These are phyloP conservation scores for Alternaria incomplexa DNA, from an alignment of 2,329 filamentous ascomycete species.

Conservation along the genomic window DNA sequence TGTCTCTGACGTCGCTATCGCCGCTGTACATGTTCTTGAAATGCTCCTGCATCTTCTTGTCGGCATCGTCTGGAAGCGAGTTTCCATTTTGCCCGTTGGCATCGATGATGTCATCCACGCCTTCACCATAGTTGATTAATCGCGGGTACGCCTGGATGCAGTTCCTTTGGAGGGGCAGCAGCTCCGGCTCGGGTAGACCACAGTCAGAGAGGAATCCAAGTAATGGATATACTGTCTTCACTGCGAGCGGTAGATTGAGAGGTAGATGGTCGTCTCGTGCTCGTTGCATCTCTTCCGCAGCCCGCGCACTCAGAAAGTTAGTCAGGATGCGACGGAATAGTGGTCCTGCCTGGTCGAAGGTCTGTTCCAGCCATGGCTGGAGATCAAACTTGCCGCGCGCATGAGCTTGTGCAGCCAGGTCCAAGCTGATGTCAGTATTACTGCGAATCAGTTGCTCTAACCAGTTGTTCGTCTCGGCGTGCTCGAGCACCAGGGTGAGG, in stretches of 20 bases:
- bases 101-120: conserved; percentile 90
- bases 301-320: conserved; percentile 85
- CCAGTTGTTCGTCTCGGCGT: conserved; percentile 83
- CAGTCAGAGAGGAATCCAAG: conserved; percentile 73
- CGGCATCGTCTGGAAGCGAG: conserved; percentile 76
- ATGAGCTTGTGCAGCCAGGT: conserved; percentile 85
- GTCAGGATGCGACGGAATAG: conserved; percentile 74
- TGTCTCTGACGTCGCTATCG: conserved; percentile 82
- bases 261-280: conserved; percentile 73
- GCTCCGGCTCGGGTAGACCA: conserved; percentile 66
- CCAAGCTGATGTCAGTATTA: conserved; percentile 83
- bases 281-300: conserved; percentile 76
- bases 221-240: conserved; percentile 83
- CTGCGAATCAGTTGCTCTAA: conserved; percentile 79
- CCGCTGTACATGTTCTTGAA: conserved; percentile 98
- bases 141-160: conserved; percentile 93
- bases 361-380: conserved; percentile 77
- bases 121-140: conserved; percentile 94
- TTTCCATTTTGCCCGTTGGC: conserved; percentile 83
- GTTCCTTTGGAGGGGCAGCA: conserved; percentile 81
- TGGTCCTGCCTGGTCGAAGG: conserved; percentile 66
- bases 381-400: conserved; percentile 81
- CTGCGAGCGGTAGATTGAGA: conserved; percentile 75
- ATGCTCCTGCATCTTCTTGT: conserved; percentile 93
- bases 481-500: conserved; percentile 74